Evolutionary conservation across 805 yeast species (phyloP).

Genomic region (Ogataea neopini): DNA sequence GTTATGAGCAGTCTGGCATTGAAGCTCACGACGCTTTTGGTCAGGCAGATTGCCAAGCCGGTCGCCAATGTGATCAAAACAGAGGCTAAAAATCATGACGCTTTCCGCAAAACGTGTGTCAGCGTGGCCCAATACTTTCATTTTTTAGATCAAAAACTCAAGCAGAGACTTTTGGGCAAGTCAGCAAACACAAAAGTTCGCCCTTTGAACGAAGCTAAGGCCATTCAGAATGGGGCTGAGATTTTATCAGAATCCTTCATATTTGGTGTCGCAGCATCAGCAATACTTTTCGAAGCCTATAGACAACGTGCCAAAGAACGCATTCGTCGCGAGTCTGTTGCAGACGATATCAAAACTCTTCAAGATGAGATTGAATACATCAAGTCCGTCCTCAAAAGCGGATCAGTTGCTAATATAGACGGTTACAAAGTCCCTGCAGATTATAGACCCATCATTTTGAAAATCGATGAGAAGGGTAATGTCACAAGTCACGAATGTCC

Average conservation of each 20-base stretch:
- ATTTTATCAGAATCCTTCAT: slow-evolving; percentile 76
- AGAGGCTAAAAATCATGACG: slow-evolving; percentile 72
- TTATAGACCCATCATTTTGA: slow-evolving; percentile 46
- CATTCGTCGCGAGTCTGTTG: slow-evolving; percentile 60
- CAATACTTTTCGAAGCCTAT: slow-evolving; percentile 69
- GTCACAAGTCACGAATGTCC: slow-evolving; percentile 5
- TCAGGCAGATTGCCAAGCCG: slow-evolving; percentile 79
- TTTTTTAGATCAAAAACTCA: slow-evolving; percentile 58
- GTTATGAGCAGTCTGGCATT: slow-evolving; percentile 75
- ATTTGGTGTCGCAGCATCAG: slow-evolving; percentile 77
- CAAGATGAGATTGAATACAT: slow-evolving; percentile 70
- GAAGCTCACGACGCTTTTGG: slow-evolving; percentile 68
- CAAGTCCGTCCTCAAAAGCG: slow-evolving; percentile 45
- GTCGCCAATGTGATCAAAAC: slow-evolving; percentile 68
- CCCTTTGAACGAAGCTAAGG: slow-evolving; percentile 79
- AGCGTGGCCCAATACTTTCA: slow-evolving; percentile 72
- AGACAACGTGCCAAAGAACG: slow-evolving; percentile 66
- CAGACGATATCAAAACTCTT: slow-evolving; percentile 68
- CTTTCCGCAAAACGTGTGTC: slow-evolving; percentile 63
- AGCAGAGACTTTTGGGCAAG: slow-evolving; percentile 61
- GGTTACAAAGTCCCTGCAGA: slow-evolving; percentile 51
- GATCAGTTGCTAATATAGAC: slow-evolving; percentile 41
- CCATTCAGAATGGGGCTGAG: slow-evolving; percentile 80
- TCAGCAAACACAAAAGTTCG: slow-evolving; percentile 52
- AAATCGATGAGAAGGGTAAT: slow-evolving; percentile 33